Evolutionary conservation across 768 basidiomycete genomes (phyloP).

Genomic region (Lactifluus pinguis): DNA sequence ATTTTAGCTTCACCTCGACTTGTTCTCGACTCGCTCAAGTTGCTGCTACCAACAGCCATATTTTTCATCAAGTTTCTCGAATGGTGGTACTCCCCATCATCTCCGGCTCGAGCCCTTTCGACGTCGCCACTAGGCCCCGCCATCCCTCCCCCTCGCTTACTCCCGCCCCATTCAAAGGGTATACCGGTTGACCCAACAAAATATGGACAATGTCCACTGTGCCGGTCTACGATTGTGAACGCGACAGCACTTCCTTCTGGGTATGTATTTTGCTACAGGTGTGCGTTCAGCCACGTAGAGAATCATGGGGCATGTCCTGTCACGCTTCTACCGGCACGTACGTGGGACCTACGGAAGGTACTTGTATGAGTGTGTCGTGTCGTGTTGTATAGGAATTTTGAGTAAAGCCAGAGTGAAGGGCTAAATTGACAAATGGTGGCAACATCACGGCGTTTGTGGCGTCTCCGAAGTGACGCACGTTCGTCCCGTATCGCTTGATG

Average conservation of each 20-base stretch:
- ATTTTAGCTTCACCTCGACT: constrained; percentile 48
- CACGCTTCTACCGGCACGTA: constrained; percentile 63
- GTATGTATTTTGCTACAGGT: constrained; percentile 92
- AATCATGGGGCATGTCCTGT: constrained; percentile 77
- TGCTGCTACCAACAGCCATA: constrained; percentile 79
- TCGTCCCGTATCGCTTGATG: constrained; percentile 26
- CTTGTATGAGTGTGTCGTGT: constrained; percentile 39
- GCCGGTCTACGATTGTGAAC: constrained; percentile 62
- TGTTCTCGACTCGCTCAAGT: constrained; percentile 66
- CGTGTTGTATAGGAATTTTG: not conserved
- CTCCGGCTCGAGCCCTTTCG: constrained; percentile 68
- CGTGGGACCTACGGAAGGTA: constrained; percentile 84
- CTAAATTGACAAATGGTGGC: not conserved
- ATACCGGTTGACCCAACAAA: constrained; percentile 49
- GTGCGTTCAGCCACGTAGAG: constrained; percentile 77
- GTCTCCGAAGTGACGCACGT: constrained; percentile 35
- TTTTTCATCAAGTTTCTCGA: constrained; percentile 96
- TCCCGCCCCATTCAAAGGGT: constrained; percentile 66
- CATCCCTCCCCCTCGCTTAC: constrained; percentile 68
- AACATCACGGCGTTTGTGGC: constrained; percentile 7
- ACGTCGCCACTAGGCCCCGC: constrained; percentile 54
- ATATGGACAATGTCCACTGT: constrained; percentile 85
- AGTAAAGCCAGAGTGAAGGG: not conserved
- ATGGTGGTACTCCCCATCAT: constrained; percentile 98
- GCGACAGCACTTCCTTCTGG: constrained; percentile 87